These are phyloP conservation scores for Sedum album DNA, from an alignment of 164 flowering plant species.

Conservation along the genomic window DNA sequence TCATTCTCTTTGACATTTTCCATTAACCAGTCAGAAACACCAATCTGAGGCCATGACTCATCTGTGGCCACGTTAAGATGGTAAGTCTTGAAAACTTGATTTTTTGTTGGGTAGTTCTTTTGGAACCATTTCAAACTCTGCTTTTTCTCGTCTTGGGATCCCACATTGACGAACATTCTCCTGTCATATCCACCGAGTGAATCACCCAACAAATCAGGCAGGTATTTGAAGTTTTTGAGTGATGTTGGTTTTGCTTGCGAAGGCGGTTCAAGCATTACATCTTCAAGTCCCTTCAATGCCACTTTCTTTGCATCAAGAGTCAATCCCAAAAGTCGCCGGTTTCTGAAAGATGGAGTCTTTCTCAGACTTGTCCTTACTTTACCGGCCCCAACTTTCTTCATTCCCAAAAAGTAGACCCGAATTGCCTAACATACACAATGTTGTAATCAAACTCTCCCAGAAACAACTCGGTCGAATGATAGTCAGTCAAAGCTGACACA, in stretches of 20 bases:
- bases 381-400: slow-evolving; percentile 23
- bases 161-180: slow-evolving; percentile 40
- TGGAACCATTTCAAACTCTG: slow-evolving; percentile 32
- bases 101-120: slow-evolving; percentile 40
- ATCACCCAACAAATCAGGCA: slow-evolving; percentile 39
- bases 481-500: slow-evolving; percentile 16
- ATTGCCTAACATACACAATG: slow-evolving; percentile 32
- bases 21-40: slow-evolving; percentile 35
- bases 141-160: slow-evolving; percentile 7
- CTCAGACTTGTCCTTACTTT: background rate
- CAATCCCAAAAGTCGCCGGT: slow-evolving; percentile 19
- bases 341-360: slow-evolving; percentile 9
- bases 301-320: slow-evolving; percentile 31
- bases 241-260: too few relatives aligned
- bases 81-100: slow-evolving; percentile 34
- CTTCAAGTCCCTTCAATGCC: slow-evolving; percentile 36
- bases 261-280: slow-evolving; percentile 18
- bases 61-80: slow-evolving; percentile 11
- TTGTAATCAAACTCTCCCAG: slow-evolving; percentile 28
- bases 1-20: slow-evolving; percentile 30
- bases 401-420: slow-evolving; percentile 32
- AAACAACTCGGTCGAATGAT: slow-evolving; percentile 17
- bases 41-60: too few relatives aligned
- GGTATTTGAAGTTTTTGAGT: slow-evolving; percentile 28
- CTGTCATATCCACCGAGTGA: slow-evolving; percentile 36